Conservation (phyloP, 495 filamentous ascomycete species). For the Chaetomium cochliodes region DNA sequence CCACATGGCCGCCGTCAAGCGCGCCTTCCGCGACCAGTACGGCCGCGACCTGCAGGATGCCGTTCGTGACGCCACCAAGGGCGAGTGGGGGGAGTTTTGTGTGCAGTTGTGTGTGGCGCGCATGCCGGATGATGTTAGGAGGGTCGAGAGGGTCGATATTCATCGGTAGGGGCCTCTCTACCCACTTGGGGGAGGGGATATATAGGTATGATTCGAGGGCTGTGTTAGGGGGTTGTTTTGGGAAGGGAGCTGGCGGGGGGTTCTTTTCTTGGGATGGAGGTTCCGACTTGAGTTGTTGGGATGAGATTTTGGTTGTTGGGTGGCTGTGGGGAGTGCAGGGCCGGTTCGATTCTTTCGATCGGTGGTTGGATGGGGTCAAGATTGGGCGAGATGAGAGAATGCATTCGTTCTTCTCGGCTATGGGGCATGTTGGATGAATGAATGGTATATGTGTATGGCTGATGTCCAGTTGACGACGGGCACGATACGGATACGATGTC, state of each 20-base stretch:
- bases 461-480: no score
- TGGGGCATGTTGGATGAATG: no score
- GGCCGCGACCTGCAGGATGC: slow-evolving; percentile 65
- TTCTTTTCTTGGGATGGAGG: neutral
- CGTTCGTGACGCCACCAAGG: slow-evolving; percentile 50
- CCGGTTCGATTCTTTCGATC: no score
- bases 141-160: slow-evolving; percentile 40
- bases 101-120: slow-evolving; percentile 52
- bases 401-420: no score
- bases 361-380: no score
- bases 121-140: slow-evolving; percentile 54
- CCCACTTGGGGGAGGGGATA: neutral
- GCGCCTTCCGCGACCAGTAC: slow-evolving; percentile 69
- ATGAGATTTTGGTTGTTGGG: no score
- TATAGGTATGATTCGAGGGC: no score
- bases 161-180: slow-evolving; percentile 15
- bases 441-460: no score
- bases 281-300: neutral
- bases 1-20: slow-evolving; percentile 71
- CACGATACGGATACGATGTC: no score
- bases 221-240: neutral
- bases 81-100: slow-evolving; percentile 55
- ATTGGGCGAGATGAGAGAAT: no score
- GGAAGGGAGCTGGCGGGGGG: no score
- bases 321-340: no score